Percentiles rank a stretch among this genome's conserved stretches.
phyloP scores from a whole-genome alignment of 2,329 filamentous ascomycete species.

The Polytolypa hystricis region DNA sequence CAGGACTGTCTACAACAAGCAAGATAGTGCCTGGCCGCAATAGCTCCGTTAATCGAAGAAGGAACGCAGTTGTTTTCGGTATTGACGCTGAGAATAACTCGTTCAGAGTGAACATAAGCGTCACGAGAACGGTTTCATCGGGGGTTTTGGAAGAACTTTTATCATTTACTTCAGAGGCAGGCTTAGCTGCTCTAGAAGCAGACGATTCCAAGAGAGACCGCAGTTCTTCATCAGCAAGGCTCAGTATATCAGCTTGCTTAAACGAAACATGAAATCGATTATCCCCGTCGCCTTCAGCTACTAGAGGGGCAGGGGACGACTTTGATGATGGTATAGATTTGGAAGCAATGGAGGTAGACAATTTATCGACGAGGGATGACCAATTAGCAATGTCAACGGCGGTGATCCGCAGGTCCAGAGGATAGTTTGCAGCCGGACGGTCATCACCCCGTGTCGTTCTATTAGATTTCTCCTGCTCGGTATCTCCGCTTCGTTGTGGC shows the following conservation, averaged over 20 bases:
- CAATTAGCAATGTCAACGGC: slow-evolving; percentile 80
- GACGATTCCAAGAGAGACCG: slow-evolving; percentile 21
- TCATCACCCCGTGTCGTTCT: not conserved
- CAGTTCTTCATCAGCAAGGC: slow-evolving; percentile 27
- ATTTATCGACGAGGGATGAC: slow-evolving; percentile 48
- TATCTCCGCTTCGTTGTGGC: too few relatives aligned
- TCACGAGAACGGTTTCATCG: slow-evolving; percentile 47
- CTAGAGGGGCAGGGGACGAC: slow-evolving; percentile 21
- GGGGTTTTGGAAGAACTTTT: not conserved
- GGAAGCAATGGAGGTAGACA: slow-evolving; percentile 46
- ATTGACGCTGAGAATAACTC: slow-evolving; percentile 78
- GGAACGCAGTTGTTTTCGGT: slow-evolving; percentile 62
- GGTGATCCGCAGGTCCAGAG: slow-evolving; percentile 36
- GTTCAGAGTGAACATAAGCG: slow-evolving; percentile 87
- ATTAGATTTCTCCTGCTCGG: slow-evolving; percentile 8
- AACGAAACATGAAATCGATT: slow-evolving; percentile 29
- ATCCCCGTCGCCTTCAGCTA: slow-evolving; percentile 5
- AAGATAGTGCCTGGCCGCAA: slow-evolving; percentile 54
- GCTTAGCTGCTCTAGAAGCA: not conserved
- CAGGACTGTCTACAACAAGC: slow-evolving; percentile 83
- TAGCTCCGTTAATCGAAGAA: slow-evolving; percentile 55
- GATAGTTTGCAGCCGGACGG: slow-evolving; percentile 1
- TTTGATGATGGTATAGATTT: slow-evolving; percentile 19
- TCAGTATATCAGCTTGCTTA: slow-evolving; percentile 41
- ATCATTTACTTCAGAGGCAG: not conserved